Evolutionary conservation across 768 basidiomycete genomes (phyloP).

Genomic region (Rhizopogon vinicolor): DNA sequence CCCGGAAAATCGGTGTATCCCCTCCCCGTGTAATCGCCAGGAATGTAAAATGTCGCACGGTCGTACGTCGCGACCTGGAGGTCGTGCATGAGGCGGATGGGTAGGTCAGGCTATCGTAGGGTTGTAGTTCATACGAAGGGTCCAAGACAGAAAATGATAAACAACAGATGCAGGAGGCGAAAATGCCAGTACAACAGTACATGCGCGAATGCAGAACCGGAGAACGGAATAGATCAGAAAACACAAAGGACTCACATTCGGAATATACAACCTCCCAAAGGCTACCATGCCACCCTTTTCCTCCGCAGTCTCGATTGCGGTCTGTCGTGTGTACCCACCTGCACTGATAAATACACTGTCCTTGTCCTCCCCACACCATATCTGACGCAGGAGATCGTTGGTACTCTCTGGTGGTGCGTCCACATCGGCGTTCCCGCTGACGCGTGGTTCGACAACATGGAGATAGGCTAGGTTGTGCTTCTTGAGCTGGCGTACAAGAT

Average conservation of each 20-base stretch:
- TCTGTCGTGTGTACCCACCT: constrained; percentile 1
- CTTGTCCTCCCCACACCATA: constrained; percentile 16
- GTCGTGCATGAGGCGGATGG: constrained; percentile 22
- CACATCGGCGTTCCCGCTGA: constrained; percentile 6
- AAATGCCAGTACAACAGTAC: neutral
- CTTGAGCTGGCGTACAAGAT: too few relatives aligned
- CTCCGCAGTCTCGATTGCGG: neutral
- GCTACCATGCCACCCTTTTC: constrained; percentile 3
- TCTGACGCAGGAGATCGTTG: constrained; percentile 21
- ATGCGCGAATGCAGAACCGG: neutral
- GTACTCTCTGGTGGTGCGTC: constrained; percentile 8
- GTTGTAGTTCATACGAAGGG: too few relatives aligned
- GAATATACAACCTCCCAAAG: constrained; percentile 4
- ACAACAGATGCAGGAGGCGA: neutral
- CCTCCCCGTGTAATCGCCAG: constrained; percentile 16
- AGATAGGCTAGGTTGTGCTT: too few relatives aligned
- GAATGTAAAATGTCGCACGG: constrained; percentile 23
- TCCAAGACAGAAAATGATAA: neutral
- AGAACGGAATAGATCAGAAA: neutral
- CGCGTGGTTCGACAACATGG: constrained; percentile 32
- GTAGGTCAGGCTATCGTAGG: constrained; percentile 28
- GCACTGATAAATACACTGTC: constrained; percentile 1
- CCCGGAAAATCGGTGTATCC: constrained; percentile 31
- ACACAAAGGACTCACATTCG: neutral
- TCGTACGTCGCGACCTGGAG: constrained; percentile 21